Evolutionary conservation across 1,139 yeast genomes (phyloP).

Genomic region (Pichia sp.): DNA sequence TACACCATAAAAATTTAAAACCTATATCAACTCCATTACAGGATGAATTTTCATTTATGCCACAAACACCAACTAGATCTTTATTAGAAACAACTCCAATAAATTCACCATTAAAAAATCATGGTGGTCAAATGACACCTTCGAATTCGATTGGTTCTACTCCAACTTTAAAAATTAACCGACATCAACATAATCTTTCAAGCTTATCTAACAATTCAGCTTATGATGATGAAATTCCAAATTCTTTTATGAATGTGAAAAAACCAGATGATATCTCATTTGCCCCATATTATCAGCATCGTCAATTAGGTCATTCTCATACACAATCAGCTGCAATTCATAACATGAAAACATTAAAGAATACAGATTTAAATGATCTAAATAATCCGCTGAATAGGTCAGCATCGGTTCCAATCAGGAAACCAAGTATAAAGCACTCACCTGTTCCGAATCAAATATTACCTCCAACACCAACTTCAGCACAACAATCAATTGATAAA

Average conservation of each 20-base stretch:
- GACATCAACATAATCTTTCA: slow-evolving; percentile 6
- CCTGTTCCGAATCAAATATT: slow-evolving; percentile 9
- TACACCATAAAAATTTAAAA: not conserved
- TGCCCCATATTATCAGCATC: not conserved
- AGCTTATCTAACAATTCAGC: slow-evolving; percentile 1
- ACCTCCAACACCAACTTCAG: slow-evolving; percentile 6
- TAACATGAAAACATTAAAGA: not conserved
- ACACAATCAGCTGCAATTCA: slow-evolving; percentile 7
- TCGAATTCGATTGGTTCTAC: slow-evolving; percentile 8
- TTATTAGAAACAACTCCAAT: slow-evolving; percentile 11
- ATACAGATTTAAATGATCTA: not conserved
- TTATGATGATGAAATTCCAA: slow-evolving; percentile 1
- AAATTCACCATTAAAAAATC: slow-evolving; percentile 9
- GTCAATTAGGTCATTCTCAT: slow-evolving; percentile 8
- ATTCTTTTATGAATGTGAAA: slow-evolving; percentile 3
- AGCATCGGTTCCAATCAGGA: slow-evolving; percentile 13
- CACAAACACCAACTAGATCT: slow-evolving; percentile 14
- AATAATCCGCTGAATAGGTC: slow-evolving; percentile 7
- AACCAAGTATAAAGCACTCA: slow-evolving; percentile 4
- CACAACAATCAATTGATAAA: not conserved
- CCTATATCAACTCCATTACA: not conserved
- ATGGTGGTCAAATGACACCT: slow-evolving; percentile 1
- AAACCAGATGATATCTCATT: slow-evolving; percentile 2
- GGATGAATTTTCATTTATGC: slow-evolving; percentile 2
- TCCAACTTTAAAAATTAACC: slow-evolving; percentile 6